A percentile compares a stretch with the other conserved stretches of the same genome.
phyloP scores from a whole-genome alignment of 192 early-diverging fungal genomes.

The Backusella tuberculispora region DNA sequence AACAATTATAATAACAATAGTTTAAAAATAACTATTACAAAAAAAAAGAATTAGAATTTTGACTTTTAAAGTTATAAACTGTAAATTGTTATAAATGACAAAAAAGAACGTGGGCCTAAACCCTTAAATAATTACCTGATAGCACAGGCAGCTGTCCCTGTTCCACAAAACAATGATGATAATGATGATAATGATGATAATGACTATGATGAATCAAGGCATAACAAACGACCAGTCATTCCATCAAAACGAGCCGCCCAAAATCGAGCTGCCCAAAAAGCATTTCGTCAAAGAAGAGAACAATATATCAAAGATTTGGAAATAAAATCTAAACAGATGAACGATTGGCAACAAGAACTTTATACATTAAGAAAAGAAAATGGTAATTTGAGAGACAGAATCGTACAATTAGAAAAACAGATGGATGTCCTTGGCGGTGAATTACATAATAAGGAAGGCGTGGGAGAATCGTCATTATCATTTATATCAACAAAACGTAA shows the following conservation, averaged over 20 bases:
- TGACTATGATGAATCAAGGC: no score
- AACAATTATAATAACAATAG: no score
- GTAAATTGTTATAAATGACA: no score
- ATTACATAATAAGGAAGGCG: not conserved
- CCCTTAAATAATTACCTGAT: no score
- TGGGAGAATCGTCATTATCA: not conserved
- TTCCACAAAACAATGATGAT: no score
- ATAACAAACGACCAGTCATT: not conserved
- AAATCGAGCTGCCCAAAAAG: slow-evolving; percentile 88
- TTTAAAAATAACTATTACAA: no score
- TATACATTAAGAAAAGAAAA: slow-evolving; percentile 32
- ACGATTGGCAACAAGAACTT: slow-evolving; percentile 33
- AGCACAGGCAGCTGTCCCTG: no score
- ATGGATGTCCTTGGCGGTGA: not conserved
- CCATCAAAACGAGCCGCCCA: slow-evolving; percentile 81
- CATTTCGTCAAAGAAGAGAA: slow-evolving; percentile 86
- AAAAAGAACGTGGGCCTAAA: no score
- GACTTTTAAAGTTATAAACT: no score
- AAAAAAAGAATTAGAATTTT: no score
- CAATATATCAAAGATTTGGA: slow-evolving; percentile 82
- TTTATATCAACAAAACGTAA: no score
- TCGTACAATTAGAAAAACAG: slow-evolving; percentile 18
- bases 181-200: no score
- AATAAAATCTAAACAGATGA: slow-evolving; percentile 65
- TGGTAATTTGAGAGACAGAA: not conserved